Evolutionary conservation across 1,139 yeast genomes (phyloP).

Genomic region (Pichia inconspicua): DNA sequence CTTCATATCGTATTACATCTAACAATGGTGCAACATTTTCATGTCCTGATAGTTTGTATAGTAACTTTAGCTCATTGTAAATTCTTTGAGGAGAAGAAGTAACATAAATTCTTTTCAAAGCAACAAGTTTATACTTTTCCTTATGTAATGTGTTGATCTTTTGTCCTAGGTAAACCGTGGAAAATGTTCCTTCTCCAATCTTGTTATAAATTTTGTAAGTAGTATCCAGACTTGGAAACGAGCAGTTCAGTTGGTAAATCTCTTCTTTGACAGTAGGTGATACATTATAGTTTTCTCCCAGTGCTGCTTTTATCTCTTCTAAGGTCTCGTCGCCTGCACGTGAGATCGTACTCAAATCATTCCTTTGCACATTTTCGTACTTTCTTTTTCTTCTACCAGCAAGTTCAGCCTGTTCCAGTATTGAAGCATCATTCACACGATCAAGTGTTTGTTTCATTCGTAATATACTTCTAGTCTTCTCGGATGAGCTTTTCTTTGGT

Average conservation of each 20-base stretch:
- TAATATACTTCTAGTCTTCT: neutral
- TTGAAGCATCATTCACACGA: conserved; percentile 2
- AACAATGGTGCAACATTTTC: conserved; percentile 78
- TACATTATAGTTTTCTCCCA: conserved; percentile 20
- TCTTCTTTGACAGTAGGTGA: conserved; percentile 55
- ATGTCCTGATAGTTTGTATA: conserved; percentile 61
- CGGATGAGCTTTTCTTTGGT: neutral
- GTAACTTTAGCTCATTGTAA: conserved; percentile 72
- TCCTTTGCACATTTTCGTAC: neutral
- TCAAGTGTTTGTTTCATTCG: neutral
- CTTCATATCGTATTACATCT: conserved; percentile 80
- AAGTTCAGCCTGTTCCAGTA: conserved; percentile 4
- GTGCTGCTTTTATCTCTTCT: conserved; percentile 5
- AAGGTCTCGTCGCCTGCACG: conserved; percentile 6
- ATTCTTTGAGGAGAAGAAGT: conserved; percentile 92
- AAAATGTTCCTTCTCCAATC: conserved; percentile 93
- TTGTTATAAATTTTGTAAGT: conserved; percentile 68
- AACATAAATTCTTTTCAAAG: conserved; percentile 86
- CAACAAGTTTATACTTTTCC: conserved; percentile 46
- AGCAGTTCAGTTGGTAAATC: conserved; percentile 51
- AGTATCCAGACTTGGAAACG: conserved; percentile 54
- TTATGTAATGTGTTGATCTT: conserved; percentile 21
- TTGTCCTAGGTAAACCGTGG: conserved; percentile 80
- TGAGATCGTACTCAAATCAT: conserved; percentile 1
- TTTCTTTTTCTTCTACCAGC: neutral